Base-by-base conservation (phyloP, 2,329 filamentous ascomycete genomes). In the Colletotrichum cordylinicola region DNA sequence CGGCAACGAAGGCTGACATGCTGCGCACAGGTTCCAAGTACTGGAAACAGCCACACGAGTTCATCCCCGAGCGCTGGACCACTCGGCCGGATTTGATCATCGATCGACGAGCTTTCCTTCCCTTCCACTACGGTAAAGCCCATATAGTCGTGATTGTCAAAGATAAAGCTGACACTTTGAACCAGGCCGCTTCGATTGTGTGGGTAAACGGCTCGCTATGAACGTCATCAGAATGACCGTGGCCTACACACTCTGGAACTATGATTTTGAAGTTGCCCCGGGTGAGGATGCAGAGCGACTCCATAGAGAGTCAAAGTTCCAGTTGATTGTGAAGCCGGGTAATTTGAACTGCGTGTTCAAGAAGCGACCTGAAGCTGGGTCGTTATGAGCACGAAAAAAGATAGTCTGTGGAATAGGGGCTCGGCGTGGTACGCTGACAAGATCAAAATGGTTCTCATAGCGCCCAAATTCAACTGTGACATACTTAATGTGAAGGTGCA, bases 41-140 rank as follows among this genome's bases (percentile, higher is more conserved):
- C 15, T 75, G 73, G 73, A 75, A 67, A 16, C 52, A 75, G 8
- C 72, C 77, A 5, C 21, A 77, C 39, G 69, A 65, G 10, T 80
- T 80, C 35, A 77, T 80, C 9, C 79, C 79, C 6, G 79, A 80
- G 75, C 78, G 79, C n/a, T 80, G 79, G 79, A 79, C 77, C 0
- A 77, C 75, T 5, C 67, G 76, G 2, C 77, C 78, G 2, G 79
- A 80, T 1, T 48, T 80, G 7, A 66, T 80, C 12, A 75, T 78
- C 10, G 76, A 80, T n/a, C 76, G 61, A 4, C 75, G 78, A 13
- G 77, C 78, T 2, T 80, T 75, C 10, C 39, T 70, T 10, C 72
- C 70, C 0, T 77, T 78, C 18, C 37, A 62, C 8, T 75, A 62
- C 15, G 73, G 72, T 75, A 12, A 24, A 21, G 16, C 6, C 16